Percentiles rank a stretch among this genome's conserved stretches.
Evolutionary conservation across 2,329 filamentous ascomycete genomes (phyloP).

Genomic region (Hypocrella siamensis): DNA sequence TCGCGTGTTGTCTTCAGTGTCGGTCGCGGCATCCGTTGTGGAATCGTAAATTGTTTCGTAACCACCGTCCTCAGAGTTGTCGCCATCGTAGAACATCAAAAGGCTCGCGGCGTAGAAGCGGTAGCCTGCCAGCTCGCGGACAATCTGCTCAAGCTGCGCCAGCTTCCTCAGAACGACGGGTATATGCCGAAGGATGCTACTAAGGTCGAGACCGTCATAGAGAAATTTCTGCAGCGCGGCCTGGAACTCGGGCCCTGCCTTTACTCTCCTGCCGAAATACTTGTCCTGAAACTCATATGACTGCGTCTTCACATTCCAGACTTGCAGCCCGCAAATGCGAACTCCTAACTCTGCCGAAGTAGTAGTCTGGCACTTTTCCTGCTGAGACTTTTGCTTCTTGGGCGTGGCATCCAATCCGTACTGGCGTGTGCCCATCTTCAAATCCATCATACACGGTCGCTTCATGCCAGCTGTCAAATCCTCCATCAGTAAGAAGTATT

Average conservation of each 20-base stretch:
- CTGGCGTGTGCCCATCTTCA: constrained; percentile 97
- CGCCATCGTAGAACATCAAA: constrained; percentile 93
- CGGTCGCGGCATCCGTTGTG: constrained; percentile 41
- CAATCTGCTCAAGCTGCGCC: constrained; percentile 66
- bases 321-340: constrained; percentile 86
- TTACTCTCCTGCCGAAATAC: constrained; percentile 82
- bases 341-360: constrained; percentile 87
- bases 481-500: constrained; percentile 86
- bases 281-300: constrained; percentile 95
- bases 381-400: constrained; percentile 87
- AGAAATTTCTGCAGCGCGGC: constrained; percentile 77
- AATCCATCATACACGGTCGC: constrained; percentile 85
- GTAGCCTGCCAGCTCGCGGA: constrained; percentile 65
- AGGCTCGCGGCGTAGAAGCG: constrained; percentile 92
- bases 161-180: constrained; percentile 77
- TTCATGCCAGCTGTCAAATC: constrained; percentile 96
- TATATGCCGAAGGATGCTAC: constrained; percentile 72
- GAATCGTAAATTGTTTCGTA: constrained; percentile 40
- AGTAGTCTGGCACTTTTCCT: constrained; percentile 80
- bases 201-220: constrained; percentile 72
- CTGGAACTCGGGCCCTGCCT: constrained; percentile 79
- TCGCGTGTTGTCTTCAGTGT: constrained; percentile 37
- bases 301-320: constrained; percentile 76
- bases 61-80: constrained; percentile 31
- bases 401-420: constrained; percentile 84